phyloP scores from a whole-genome alignment of 352 stramenopile species.

The Pythium scleroteichum region DNA sequence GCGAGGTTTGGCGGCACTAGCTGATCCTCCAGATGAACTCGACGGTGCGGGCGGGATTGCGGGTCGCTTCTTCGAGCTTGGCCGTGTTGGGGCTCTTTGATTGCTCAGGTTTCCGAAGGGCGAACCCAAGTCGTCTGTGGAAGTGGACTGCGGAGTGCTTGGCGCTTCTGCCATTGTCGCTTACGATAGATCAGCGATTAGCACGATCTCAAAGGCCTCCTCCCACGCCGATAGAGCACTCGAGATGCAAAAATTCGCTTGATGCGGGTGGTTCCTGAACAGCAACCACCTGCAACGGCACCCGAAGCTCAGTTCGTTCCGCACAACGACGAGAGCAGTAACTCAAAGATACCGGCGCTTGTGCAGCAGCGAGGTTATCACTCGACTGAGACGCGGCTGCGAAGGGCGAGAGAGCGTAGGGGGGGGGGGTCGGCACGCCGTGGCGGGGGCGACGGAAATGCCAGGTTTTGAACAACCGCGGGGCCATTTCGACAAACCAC shows the following conservation, averaged over 20 bases:
- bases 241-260: too few relatives aligned
- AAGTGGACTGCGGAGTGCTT: constrained; percentile 9
- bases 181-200: too few relatives aligned
- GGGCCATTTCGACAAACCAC: constrained; percentile 26
- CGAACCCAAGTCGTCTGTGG: constrained; percentile 20
- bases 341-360: too few relatives aligned
- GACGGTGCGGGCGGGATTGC: not conserved
- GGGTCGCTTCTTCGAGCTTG: constrained; percentile 45
- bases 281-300: too few relatives aligned
- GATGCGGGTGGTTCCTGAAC: too few relatives aligned
- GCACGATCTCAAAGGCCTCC: too few relatives aligned
- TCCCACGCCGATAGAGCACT: too few relatives aligned
- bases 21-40: constrained; percentile 6
- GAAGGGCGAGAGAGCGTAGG: constrained; percentile 1
- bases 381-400: not conserved
- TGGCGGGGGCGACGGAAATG: constrained; percentile 11
- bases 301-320: too few relatives aligned
- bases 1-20: constrained; percentile 44
- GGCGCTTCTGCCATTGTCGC: constrained; percentile 15
- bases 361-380: too few relatives aligned
- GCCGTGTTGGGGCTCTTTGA: constrained; percentile 43
- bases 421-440: constrained; percentile 2
- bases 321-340: too few relatives aligned
- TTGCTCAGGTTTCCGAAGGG: constrained; percentile 37
- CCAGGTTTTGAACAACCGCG: constrained; percentile 25